Evolutionary conservation across 192 early-diverging fungal species (phyloP).

Genomic region (Coemansia sp.): DNA sequence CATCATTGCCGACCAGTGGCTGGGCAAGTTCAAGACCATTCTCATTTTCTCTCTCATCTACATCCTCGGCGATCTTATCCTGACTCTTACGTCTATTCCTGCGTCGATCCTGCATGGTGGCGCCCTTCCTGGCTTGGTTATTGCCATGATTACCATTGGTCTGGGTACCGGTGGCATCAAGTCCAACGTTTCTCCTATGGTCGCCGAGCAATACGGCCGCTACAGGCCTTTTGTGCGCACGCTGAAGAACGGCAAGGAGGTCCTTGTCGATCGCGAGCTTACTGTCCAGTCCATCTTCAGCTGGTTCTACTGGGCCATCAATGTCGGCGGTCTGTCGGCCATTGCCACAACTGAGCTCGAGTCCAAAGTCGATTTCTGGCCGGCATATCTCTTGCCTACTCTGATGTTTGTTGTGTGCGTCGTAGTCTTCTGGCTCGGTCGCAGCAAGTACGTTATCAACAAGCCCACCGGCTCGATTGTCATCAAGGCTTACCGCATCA

Average conservation of each 20-base stretch:
- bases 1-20: constrained; percentile 68
- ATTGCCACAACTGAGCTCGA: constrained; percentile 63
- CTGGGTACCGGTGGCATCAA: constrained; percentile 81
- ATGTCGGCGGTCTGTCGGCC: constrained; percentile 61
- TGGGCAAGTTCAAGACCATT: constrained; percentile 77
- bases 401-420: constrained; percentile 60
- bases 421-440: constrained; percentile 57
- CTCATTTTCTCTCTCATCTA: constrained; percentile 66
- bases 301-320: constrained; percentile 79
- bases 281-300: constrained; percentile 79
- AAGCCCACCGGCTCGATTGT: constrained; percentile 61
- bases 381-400: constrained; percentile 61
- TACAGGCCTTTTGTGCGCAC: constrained; percentile 63
- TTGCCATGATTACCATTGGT: constrained; percentile 73
- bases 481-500: constrained; percentile 49
- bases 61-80: constrained; percentile 61
- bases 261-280: constrained; percentile 66
- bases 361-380: constrained; percentile 57
- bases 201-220: constrained; percentile 68
- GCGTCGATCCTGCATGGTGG: constrained; percentile 58
- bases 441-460: constrained; percentile 54
- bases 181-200: constrained; percentile 73
- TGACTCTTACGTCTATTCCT: constrained; percentile 64
- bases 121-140: constrained; percentile 65
- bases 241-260: constrained; percentile 58